Conservation (phyloP, 176 grass and related monocot genomes). For the Oropetium thomaeum region DNA sequence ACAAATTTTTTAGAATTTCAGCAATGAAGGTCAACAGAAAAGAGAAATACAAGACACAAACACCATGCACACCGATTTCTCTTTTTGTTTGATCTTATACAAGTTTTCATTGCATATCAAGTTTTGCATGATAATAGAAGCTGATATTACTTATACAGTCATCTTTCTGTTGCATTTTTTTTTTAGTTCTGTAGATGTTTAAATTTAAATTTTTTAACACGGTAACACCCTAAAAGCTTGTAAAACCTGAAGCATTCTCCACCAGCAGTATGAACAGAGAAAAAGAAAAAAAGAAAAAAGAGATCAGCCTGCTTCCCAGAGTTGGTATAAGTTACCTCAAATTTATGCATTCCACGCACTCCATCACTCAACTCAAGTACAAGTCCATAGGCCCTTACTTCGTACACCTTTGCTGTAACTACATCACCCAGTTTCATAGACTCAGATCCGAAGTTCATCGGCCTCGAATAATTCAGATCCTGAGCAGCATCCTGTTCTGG, state of each 20-base stretch:
- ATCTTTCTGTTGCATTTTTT: too few species aligned
- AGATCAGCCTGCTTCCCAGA: background rate
- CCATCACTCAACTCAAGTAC: slow-evolving; percentile 86
- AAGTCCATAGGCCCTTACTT: slow-evolving; percentile 78
- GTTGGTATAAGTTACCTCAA: slow-evolving; percentile 58
- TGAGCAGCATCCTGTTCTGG: slow-evolving; percentile 21
- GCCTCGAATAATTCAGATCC: slow-evolving; percentile 26
- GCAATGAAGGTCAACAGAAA: background rate
- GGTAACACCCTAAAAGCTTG: too few species aligned
- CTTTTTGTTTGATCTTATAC: too few species aligned
- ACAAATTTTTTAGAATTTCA: slow-evolving; percentile 12
- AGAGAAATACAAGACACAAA: background rate
- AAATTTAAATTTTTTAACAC: too few species aligned
- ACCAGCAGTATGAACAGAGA: background rate
- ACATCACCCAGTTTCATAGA: slow-evolving; percentile 72
- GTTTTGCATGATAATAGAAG: too few species aligned
- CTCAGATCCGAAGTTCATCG: slow-evolving; percentile 27
- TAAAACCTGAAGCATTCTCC: too few species aligned
- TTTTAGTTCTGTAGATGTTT: too few species aligned
- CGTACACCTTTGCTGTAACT: slow-evolving; percentile 76
- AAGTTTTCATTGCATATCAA: too few species aligned
- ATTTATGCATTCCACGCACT: slow-evolving; percentile 87
- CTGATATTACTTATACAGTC: too few species aligned
- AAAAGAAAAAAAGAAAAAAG: too few species aligned
- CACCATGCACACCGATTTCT: too few species aligned